These are phyloP conservation scores for Hypoxylon crocopeplum DNA, from an alignment of 495 filamentous ascomycete genomes.

Conservation along the genomic window DNA sequence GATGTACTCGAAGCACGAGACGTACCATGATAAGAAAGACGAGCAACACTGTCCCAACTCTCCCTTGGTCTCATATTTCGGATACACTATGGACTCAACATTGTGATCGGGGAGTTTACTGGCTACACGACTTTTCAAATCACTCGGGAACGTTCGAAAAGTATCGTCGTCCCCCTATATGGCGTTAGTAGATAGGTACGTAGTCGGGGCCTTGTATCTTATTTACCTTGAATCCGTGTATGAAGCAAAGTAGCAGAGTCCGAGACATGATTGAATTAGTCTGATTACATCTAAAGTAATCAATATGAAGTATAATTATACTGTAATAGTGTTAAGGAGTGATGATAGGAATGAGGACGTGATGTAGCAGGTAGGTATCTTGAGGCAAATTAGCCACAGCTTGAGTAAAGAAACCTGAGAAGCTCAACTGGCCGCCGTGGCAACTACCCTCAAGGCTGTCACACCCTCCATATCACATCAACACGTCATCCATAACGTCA, in stretches of 20 bases:
- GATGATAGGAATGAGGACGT: too few species aligned
- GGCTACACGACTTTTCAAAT: conserved; percentile 70
- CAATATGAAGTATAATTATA: not conserved
- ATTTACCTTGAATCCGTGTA: conserved; percentile 95
- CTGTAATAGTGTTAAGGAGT: not conserved
- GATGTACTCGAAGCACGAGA: not conserved
- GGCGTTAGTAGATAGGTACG: not conserved
- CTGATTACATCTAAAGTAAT: not conserved
- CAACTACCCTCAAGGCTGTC: too few species aligned
- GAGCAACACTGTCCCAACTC: conserved; percentile 78
- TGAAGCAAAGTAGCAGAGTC: conserved; percentile 84
- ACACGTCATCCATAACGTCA: conserved; percentile 41
- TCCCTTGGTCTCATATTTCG: conserved; percentile 89
- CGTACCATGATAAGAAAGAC: conserved; percentile 82
- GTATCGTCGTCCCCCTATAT: conserved; percentile 84
- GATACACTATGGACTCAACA: conserved; percentile 78
- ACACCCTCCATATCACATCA: conserved; percentile 21
- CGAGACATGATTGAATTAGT: conserved; percentile 65
- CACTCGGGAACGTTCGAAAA: conserved; percentile 76
- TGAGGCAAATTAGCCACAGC: too few species aligned
- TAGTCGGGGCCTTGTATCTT: too few species aligned
- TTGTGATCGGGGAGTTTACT: conserved; percentile 73
- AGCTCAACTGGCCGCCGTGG: too few species aligned
- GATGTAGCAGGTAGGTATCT: too few species aligned
- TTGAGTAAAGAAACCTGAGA: too few species aligned